phyloP scores from a whole-genome alignment of 225 moss, liverwort and hornwort species.

The Physcomitrellopsis africana region DNA sequence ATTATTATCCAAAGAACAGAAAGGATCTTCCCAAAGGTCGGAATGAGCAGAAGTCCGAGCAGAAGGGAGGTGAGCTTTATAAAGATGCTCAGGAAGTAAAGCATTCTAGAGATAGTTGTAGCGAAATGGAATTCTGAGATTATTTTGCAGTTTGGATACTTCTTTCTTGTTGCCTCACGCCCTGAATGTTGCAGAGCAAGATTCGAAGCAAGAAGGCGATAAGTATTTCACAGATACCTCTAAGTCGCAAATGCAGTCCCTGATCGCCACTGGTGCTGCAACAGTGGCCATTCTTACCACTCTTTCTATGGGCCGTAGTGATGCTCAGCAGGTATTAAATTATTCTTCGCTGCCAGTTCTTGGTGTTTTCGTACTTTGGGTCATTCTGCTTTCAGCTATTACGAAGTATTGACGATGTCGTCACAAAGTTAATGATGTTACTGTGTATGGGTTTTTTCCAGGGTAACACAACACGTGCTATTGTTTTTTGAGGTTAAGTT shows the following conservation, averaged over 20 bases:
- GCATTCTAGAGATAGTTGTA: background rate
- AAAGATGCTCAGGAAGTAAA: background rate
- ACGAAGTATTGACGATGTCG: background rate
- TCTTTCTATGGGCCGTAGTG: conserved; percentile 86
- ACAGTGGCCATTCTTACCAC: conserved; percentile 85
- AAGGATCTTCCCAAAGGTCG: conserved; percentile 95
- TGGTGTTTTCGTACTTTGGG: background rate
- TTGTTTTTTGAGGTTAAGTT: conserved; percentile 9
- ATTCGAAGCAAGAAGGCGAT: conserved; percentile 90
- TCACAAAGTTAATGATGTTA: background rate
- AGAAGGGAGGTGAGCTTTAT: conserved; percentile 52
- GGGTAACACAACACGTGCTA: background rate
- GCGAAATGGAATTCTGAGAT: background rate
- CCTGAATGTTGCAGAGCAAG: conserved; percentile 64
- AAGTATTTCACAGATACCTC: conserved; percentile 83
- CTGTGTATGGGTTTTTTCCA: background rate
- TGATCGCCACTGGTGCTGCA: conserved; percentile 83
- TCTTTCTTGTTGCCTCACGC: conserved; percentile 18
- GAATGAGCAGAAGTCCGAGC: conserved; percentile 78
- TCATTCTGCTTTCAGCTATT: background rate
- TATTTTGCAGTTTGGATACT: conserved; percentile 1
- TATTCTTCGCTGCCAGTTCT: background rate
- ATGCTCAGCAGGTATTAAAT: conserved; percentile 83
- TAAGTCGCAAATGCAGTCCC: conserved; percentile 84
- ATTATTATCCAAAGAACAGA: conserved; percentile 96